Base-by-base conservation (phyloP, 164 flowering plant genomes). In the Stephania yunnanensis region DNA sequence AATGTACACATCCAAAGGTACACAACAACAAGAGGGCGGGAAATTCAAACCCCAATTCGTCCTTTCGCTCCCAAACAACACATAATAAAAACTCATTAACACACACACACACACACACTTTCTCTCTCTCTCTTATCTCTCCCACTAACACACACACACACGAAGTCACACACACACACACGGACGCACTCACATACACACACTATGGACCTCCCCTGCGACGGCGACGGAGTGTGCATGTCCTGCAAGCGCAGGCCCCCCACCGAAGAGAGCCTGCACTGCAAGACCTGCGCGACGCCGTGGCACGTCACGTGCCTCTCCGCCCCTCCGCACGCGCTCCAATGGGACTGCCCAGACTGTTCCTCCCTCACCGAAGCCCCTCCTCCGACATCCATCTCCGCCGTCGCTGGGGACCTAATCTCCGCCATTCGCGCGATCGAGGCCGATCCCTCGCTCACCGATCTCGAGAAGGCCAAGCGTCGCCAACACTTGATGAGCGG, bases 281-380 rank as follows among this genome's bases (percentile, higher is more conserved):
- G 98, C 85, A 79, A 70, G 64, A 90, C 91, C 8, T 94, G 98
- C 71, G 87, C 68, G 63, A 88, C 96, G 2, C 94, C 98, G 0
- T 94, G 98, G 97, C 98, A 94, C 78, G 86, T 78, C 6, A 5
- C 36, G 20, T 95, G 99, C 80, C 87, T 95, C 52, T 64, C 85
- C 1, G 10, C 50, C 30, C 83, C 74, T 9, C 92, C 92, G 0
- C 80, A 77, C 15, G 71, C 88, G 7, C 75, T 86, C n/a, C 75
- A 76, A 4, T 95, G 92, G 91, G 83, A 86, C 73, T 95, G 99
- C 71, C 98, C 99, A 2, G 99, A 95, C 80, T 95, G 99, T 70
- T 76, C 86, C 17, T 77, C 78, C 10, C 50, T 74, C 19, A 15
- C 68, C n/a, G 73, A 19, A 36, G 69, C 58, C 6, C 61, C 29